Percentiles rank a stretch among this genome's conserved stretches.
Evolutionary conservation across 1,284 basidiomycete species (phyloP).

Genomic region (Naganishia sp.): DNA sequence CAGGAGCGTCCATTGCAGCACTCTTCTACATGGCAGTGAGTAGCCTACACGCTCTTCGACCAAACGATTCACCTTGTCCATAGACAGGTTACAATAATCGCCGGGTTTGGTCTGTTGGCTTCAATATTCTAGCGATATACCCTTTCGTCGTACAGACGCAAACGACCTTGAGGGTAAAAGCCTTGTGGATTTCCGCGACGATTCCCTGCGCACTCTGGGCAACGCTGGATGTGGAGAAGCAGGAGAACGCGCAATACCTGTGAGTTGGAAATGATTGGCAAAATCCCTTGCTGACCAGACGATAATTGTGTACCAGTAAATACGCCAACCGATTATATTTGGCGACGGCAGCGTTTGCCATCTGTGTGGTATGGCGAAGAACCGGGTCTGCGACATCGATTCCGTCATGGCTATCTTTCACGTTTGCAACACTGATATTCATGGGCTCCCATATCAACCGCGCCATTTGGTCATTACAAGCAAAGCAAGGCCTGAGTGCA

Average conservation of each 20-base stretch:
- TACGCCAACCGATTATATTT: constrained; percentile 12
- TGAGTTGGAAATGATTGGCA: background rate
- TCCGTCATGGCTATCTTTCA: constrained; percentile 10
- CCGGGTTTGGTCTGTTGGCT: constrained; percentile 22
- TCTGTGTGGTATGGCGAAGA: constrained; percentile 4
- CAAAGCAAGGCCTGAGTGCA: constrained; percentile 2
- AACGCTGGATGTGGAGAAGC: constrained; percentile 22
- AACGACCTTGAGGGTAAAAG: background rate
- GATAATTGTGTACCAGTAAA: background rate
- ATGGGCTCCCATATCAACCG: constrained; percentile 16
- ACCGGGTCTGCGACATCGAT: background rate
- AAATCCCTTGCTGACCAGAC: too few relatives aligned
- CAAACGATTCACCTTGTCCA: background rate
- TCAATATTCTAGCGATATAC: constrained; percentile 15
- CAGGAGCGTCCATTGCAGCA: background rate
- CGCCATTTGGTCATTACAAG: constrained; percentile 14
- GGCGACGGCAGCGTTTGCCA: constrained; percentile 1
- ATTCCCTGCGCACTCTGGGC: constrained; percentile 25
- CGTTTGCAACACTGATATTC: background rate
- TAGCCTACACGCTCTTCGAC: background rate
- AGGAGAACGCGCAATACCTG: constrained; percentile 12
- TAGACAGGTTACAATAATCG: constrained; percentile 30
- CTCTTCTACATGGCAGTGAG: constrained; percentile 28
- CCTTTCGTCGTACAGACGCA: constrained; percentile 3
- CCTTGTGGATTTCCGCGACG: constrained; percentile 2